phyloP scores from a whole-genome alignment of 2,329 filamentous ascomycete species.

The Exophiala sp. region DNA sequence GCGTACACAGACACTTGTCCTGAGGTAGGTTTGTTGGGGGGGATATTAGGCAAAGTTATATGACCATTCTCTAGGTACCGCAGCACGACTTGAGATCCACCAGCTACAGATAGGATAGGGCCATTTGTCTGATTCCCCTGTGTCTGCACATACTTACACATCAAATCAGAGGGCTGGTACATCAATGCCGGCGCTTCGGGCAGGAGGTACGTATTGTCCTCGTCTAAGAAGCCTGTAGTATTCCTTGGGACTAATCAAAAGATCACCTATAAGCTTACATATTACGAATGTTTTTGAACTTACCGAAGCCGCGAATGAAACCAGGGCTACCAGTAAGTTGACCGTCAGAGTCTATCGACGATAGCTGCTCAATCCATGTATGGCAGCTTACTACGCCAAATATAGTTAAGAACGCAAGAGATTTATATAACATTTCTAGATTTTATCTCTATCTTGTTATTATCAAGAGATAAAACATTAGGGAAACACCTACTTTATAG shows the following conservation, averaged over 20 bases:
- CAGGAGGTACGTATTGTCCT: too few relatives aligned
- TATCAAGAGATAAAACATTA: too few relatives aligned
- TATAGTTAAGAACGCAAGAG: too few relatives aligned
- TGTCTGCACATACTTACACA: neutral
- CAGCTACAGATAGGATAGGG: neutral
- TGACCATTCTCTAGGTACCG: slow-evolving; percentile 1
- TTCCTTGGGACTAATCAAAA: neutral
- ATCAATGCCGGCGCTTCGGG: neutral
- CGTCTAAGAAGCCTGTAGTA: neutral
- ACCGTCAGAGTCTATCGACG: neutral
- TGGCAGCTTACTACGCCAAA: neutral
- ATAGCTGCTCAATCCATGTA: neutral
- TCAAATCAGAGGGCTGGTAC: neutral
- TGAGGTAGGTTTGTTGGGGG: slow-evolving; percentile 1
- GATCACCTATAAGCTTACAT: neutral
- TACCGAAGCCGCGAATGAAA: neutral
- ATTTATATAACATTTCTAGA: too few relatives aligned
- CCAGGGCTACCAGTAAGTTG: neutral
- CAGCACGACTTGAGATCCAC: neutral
- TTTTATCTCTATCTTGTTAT: too few relatives aligned
- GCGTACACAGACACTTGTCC: slow-evolving; percentile 1
- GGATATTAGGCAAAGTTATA: neutral
- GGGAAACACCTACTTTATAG: too few relatives aligned
- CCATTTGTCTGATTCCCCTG: neutral
- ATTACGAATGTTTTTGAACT: neutral